Conservation (phyloP, 192 early-diverging fungal species). For the Pilobolus umbonatus region DNA sequence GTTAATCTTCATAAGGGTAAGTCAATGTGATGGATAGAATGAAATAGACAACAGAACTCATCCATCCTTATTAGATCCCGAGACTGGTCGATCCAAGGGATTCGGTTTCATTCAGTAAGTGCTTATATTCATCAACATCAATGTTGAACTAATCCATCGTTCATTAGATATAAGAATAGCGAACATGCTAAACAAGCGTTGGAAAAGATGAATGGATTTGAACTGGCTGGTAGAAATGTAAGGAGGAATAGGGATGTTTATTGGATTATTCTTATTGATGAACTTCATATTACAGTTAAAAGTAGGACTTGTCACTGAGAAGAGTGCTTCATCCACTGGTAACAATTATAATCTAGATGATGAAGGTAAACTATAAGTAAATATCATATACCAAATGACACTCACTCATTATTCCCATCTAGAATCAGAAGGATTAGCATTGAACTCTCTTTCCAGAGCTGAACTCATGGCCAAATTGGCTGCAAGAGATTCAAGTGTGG, state of each 20-base stretch:
- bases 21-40: neutral
- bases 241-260: neutral
- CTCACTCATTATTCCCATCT: neutral
- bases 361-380: constrained; percentile 32
- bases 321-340: constrained; percentile 30
- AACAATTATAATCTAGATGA: constrained; percentile 43
- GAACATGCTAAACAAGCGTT: constrained; percentile 75
- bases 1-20: constrained; percentile 70
- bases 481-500: constrained; percentile 42
- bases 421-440: constrained; percentile 56
- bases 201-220: constrained; percentile 79
- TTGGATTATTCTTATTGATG: neutral
- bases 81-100: constrained; percentile 68
- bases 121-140: no score
- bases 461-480: constrained; percentile 83
- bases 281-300: constrained; percentile 51
- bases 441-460: constrained; percentile 65
- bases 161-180: constrained; percentile 55
- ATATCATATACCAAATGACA: neutral
- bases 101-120: constrained; percentile 78
- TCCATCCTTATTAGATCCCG: constrained; percentile 33
- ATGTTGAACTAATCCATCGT: neutral
- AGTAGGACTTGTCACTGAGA: constrained; percentile 71
- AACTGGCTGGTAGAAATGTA: constrained; percentile 68
- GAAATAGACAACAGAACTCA: neutral